Percentiles rank a stretch among this genome's conserved stretches.
Conservation (phyloP, 768 basidiomycete genomes). For the Kwoniella shandongensis region DNA sequence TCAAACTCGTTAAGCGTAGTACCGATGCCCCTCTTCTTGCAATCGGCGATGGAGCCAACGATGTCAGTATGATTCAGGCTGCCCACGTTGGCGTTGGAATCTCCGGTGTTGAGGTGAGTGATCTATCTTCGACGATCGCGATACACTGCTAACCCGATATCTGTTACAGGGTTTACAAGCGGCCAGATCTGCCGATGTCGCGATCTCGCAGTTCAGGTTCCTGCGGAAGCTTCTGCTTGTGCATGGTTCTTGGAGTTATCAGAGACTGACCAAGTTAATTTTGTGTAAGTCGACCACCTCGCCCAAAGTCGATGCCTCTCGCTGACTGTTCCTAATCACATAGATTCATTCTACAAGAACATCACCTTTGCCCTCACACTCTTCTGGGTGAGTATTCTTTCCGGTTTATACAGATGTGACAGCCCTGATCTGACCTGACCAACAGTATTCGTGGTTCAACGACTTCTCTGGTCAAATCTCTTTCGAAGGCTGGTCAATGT, state of each 20-base stretch:
- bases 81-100: constrained; percentile 98
- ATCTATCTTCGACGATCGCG: background rate
- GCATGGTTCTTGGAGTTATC: constrained; percentile 98
- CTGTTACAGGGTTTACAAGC: constrained; percentile 85
- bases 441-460: constrained; percentile 95
- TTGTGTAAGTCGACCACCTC: constrained; percentile 69
- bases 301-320: constrained; percentile 8
- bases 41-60: constrained; percentile 96
- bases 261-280: constrained; percentile 88
- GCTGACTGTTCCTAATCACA: background rate
- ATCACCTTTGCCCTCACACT: constrained; percentile 97
- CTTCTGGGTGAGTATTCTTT: constrained; percentile 72
- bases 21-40: constrained; percentile 89
- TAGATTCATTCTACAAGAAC: constrained; percentile 99
- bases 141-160: background rate
- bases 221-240: constrained; percentile 92
- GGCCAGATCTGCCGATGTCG: constrained; percentile 92
- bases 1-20: constrained; percentile 98
- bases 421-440: background rate
- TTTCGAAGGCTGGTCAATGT: constrained; percentile 98
- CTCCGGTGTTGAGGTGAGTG: constrained; percentile 84
- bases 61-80: constrained; percentile 99
- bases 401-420: too few relatives aligned
- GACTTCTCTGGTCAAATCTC: constrained; percentile 99
- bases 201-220: constrained; percentile 95